phyloP scores from a whole-genome alignment of 2,329 filamentous ascomycete species.

The Aspergillus transmontanensis region DNA sequence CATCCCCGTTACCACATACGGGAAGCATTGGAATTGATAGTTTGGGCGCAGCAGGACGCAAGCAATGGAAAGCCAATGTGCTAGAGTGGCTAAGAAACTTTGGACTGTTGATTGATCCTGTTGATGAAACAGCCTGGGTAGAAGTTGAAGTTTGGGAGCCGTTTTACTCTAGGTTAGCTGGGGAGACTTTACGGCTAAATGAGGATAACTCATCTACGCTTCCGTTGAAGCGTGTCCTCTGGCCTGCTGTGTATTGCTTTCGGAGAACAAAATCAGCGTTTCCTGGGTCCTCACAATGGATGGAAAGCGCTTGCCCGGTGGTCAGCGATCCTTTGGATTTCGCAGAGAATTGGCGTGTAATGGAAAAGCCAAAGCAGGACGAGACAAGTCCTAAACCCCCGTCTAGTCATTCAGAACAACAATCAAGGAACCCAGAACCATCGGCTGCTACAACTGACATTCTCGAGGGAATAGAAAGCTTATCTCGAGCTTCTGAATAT shows the following conservation, averaged over 20 bases:
- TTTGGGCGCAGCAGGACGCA: conserved; percentile 21
- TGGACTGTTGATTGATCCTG: conserved; percentile 33
- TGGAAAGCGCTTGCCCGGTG: conserved; percentile 20
- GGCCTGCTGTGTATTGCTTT: conserved; percentile 50
- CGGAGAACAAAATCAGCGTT: conserved; percentile 30
- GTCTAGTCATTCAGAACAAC: conserved; percentile 24
- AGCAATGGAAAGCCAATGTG: conserved; percentile 41
- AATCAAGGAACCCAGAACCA: conserved; percentile 27
- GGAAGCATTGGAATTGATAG: conserved; percentile 15
- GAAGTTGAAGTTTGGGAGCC: conserved; percentile 46
- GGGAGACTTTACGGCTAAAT: conserved; percentile 32
- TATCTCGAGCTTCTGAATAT: conserved; percentile 42
- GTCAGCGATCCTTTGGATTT: conserved; percentile 45
- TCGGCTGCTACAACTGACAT: conserved; percentile 28
- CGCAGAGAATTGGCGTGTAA: conserved; percentile 43
- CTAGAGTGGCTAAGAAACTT: conserved; percentile 41
- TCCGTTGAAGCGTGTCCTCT: conserved; percentile 45
- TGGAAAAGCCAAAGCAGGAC: conserved; percentile 27
- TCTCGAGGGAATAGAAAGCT: conserved; percentile 38
- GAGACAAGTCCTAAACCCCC: conserved; percentile 18
- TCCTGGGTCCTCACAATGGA: conserved; percentile 19
- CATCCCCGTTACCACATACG: conserved; percentile 23
- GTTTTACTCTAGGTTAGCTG: conserved; percentile 40
- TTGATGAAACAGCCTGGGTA: conserved; percentile 41
- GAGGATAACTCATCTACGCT: conserved; percentile 31